Evolutionary conservation across 2,329 filamentous ascomycete species (phyloP), one percentile per base, ranked within the genome.

Genomic region (Scedosporium boydii): DNA sequence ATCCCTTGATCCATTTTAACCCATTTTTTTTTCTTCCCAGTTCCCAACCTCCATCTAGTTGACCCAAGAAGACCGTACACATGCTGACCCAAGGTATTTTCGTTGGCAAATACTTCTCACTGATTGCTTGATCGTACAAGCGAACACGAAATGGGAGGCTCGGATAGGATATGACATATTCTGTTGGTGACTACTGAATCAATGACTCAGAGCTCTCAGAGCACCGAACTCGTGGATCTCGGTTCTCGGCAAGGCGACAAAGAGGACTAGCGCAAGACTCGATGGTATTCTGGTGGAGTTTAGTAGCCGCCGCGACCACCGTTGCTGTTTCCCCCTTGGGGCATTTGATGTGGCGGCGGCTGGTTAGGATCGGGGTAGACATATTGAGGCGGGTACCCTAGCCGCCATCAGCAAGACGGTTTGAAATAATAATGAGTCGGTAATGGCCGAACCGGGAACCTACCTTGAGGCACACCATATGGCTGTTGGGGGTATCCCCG

Each of bases 391-490:
- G 48, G 46, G 53, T 62, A 62, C 26, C 60, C 60, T 62, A 41
- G 38, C 18, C 42, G 16, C 12, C 38, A 38, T 61, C 46, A 61
- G 59, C 23, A 18, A n/a, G 34, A 16, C 18, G 9, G 12, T n/a
- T 26, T 18, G 10, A 29, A 41, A 29, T n/a, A 10, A 18, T 41
- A 10, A 26, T 14, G 12, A n/a, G 9, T 41, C 18, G 23, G 27
- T 21, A 41, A 16, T 21, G 23, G 48, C 10, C 21, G 4, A 26
- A 53, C 29, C 12, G 38, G 48, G 21, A 18, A 27, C 69, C 65
- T 74, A 79, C 78, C 78, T 72, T 78, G 78, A 26, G 74, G 76
- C 16, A 69, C 69, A 61, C 70, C 71, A 61, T 77, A 77, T 23
- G 66, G 72, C 46, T 68, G 72, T 67, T 68, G 68, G n/a, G 73